Base-by-base conservation (phyloP, 495 filamentous ascomycete species). In the Xylaria palmicola region DNA sequence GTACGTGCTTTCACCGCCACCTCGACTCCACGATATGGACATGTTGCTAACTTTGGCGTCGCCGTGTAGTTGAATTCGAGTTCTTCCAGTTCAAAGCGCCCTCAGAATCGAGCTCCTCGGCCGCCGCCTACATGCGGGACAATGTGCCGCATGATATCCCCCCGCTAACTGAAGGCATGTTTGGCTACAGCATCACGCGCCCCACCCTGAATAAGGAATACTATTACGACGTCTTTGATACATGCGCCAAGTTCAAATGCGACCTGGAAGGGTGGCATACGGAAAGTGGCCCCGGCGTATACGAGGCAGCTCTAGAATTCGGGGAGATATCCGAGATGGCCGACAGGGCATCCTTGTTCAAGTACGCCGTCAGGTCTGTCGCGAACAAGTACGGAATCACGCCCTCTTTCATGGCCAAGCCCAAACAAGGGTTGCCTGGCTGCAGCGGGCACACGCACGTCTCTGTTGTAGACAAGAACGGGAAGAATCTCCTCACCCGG, bases 401-500 rank as follows among this genome's bases (percentile, higher is more conserved):
- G 0, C 94, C 94, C 0, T 93, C 91, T 71, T 98, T 98, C 78
- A 98, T 98, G 94, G 94, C 94, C n/a, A 98, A 98, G 71, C 94
- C 94, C 4, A 85, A 88, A 44, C 83, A 94, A 66, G 91, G 91
- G 0, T 75, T 98, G 0, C 94, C 94, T 0, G 94, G 94, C 8
- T 97, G 97, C 72, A 91, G 87, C 44, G 94, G 94, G 1, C 94
- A 98, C 73, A 94, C 97, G 83, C 94, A 98, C 70, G 70, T 98
- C 60, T 97, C 92, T 0, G 69, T 95, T 30, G 85, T 91, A 12
- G 87, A 90, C 64, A 78, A 82, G 39, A 70, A 79, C 19, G 84
- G 86, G 43, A 88, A 86, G 65, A 98, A 98, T 65, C 83, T 97
- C 27, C 89, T 98, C 65, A 83, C 82, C 59, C 87, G 93, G 15